Base-by-base conservation (phyloP, 257 asterid genomes). In the Solanum sejunctum region DNA sequence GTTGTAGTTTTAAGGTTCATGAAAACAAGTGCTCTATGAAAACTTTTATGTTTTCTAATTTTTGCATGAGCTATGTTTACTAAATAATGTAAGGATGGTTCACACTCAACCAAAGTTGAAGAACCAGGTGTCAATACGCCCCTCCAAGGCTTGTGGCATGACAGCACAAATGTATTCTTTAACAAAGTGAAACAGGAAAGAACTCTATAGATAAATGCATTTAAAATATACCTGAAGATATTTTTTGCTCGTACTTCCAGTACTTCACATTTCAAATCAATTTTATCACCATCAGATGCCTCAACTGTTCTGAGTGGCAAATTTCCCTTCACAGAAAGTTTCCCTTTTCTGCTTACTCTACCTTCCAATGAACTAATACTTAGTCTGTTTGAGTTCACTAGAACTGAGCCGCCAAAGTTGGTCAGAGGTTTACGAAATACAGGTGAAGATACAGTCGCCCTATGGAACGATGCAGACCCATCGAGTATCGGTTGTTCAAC, bases 371-470 rank as follows among this genome's bases (percentile, higher is more conserved):
- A 91, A 83, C 93, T 93, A 86, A 95, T 92, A 63, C 96, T 91
- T 86, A 97, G 78, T 89, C 97, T 92, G 89, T 97, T 97, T 72
- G 99, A 95, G 91, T 94, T 92, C 61, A 95, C 93, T 79, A 90
- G 94, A 87, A 97, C 95, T 8, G 99, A 92, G 87, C 99, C 99
- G 56, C 98, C 98, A 81, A 97, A 87, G 86, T 97, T 97, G 63
- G 99, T 95, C 56, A 97, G 83, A 69, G 99, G 99, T 90, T 92
- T 93, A 85, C 97, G 88, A 71, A 97, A 96, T 49, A 95, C 98
- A 87, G 98, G 99, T 26, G 99, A 95, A 88, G 98, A 94, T 73
- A 97, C 93, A 21, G 97, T 94, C 67, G 97, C 99, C 94, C 98
- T 91, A 88, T 97, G 93, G 88, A 97, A 95, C 89, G 95, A 94